Evolutionary conservation across 2,329 filamentous ascomycete species (phyloP).

Genomic region (Ophiostoma australiae): DNA sequence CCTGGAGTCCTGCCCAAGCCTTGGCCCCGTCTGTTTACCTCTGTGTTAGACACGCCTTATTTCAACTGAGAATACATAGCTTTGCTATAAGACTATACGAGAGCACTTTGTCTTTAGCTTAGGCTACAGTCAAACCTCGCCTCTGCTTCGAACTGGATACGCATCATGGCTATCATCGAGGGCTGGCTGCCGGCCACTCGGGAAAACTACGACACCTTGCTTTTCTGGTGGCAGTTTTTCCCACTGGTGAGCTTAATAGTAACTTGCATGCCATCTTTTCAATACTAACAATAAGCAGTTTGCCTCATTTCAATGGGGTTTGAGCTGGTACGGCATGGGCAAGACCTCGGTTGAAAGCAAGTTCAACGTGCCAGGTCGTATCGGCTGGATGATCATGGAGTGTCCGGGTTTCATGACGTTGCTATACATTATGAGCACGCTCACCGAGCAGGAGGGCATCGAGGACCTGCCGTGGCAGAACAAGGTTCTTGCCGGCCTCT

Average conservation of each 20-base stretch:
- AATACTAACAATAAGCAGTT: slow-evolving; percentile 49
- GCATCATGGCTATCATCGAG: slow-evolving; percentile 45
- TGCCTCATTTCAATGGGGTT: slow-evolving; percentile 67
- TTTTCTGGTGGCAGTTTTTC: slow-evolving; percentile 52
- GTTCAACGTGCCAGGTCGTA: slow-evolving; percentile 82
- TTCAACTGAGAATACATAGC: no score
- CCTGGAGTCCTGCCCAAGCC: no score
- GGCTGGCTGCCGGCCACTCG: slow-evolving; percentile 55
- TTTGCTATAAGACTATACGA: no score
- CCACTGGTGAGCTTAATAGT: slow-evolving; percentile 43
- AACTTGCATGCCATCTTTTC: not conserved
- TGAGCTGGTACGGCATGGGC: slow-evolving; percentile 83
- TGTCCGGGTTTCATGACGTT: slow-evolving; percentile 69
- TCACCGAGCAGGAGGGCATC: slow-evolving; percentile 57
- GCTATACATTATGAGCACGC: slow-evolving; percentile 69
- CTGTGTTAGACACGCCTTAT: no score
- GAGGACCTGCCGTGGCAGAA: slow-evolving; percentile 68
- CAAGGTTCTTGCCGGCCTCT: slow-evolving; percentile 67
- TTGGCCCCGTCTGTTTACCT: no score
- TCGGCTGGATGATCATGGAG: slow-evolving; percentile 89
- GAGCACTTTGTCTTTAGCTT: no score
- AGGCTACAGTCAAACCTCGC: no score
- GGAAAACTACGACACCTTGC: slow-evolving; percentile 52
- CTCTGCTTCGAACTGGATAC: not conserved
- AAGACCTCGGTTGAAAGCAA: slow-evolving; percentile 74